phyloP scores from a whole-genome alignment of 2,329 filamentous ascomycete species.

The Ascochyta pisi region DNA sequence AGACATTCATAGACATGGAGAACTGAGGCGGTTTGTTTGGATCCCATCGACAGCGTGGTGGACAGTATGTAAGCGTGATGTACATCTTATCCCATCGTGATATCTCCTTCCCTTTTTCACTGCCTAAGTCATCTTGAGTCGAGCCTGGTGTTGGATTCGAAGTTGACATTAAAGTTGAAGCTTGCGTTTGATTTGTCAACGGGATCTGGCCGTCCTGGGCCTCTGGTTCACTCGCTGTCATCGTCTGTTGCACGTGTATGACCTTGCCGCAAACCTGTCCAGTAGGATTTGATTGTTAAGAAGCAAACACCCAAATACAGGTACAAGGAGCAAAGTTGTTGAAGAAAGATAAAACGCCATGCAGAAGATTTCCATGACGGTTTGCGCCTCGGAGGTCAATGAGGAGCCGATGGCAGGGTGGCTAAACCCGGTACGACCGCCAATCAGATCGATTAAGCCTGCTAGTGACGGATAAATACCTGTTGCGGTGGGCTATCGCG shows the following conservation, averaged over 20 bases:
- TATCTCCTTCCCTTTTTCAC: constrained; percentile 1
- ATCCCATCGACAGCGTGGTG: constrained; percentile 72
- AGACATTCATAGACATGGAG: constrained; percentile 70
- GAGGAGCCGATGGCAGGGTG: constrained; percentile 21
- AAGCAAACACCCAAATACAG: neutral
- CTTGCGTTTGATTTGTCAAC: neutral
- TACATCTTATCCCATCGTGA: constrained; percentile 32
- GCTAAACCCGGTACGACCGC: constrained; percentile 23
- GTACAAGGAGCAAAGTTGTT: neutral
- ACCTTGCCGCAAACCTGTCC: constrained; percentile 1
- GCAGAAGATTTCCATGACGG: constrained; percentile 21
- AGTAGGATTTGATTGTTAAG: neutral
- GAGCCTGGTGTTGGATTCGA: neutral
- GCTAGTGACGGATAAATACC: neutral
- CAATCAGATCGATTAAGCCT: constrained; percentile 15
- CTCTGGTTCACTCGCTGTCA: constrained; percentile 11
- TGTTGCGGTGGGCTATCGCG: neutral
- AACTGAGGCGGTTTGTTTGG: constrained; percentile 71
- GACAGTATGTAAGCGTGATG: constrained; percentile 63
- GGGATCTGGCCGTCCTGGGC: neutral
- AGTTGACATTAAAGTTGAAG: neutral
- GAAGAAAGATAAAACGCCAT: neutral
- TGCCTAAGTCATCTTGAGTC: neutral
- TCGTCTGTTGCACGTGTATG: constrained; percentile 4
- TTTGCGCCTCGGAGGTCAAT: constrained; percentile 7